A percentile compares a stretch with the other conserved stretches of the same genome.
Conservation (phyloP, 1,284 basidiomycete genomes). For the Phlebopus sp. region DNA sequence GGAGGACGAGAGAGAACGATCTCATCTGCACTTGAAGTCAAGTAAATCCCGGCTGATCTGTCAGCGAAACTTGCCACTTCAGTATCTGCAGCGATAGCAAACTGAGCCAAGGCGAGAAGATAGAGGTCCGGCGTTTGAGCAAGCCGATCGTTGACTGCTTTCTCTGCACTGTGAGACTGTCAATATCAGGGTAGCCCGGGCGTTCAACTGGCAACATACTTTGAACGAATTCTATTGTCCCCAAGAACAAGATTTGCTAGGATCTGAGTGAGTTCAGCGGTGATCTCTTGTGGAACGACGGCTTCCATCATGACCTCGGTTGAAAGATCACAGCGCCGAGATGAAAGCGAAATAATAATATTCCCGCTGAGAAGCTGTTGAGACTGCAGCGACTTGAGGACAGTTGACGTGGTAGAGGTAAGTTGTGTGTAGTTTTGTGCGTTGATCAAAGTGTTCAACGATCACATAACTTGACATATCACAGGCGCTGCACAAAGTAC, state of each 20-base stretch:
- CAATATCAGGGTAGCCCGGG: neutral
- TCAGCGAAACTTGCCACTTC: conserved; percentile 55
- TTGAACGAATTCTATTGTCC: conserved; percentile 74
- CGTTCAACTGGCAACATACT: conserved; percentile 23
- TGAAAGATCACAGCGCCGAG: too few species aligned
- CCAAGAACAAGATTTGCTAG: conserved; percentile 78
- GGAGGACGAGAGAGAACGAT: conserved; percentile 75
- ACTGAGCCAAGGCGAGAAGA: conserved; percentile 70
- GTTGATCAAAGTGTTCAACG: too few species aligned
- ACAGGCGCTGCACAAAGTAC: too few species aligned
- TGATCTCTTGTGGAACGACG: conserved; percentile 60
- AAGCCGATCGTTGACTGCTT: conserved; percentile 73
- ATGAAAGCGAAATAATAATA: too few species aligned
- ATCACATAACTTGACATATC: too few species aligned
- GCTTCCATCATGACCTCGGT: conserved; percentile 36
- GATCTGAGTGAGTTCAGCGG: conserved; percentile 72
- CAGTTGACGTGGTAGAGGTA: too few species aligned
- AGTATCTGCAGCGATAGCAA: conserved; percentile 67
- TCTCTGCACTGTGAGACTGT: conserved; percentile 57
- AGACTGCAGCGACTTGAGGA: too few species aligned
- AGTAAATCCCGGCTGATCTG: conserved; percentile 13
- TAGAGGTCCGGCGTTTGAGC: conserved; percentile 74
- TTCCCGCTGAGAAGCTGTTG: too few species aligned
- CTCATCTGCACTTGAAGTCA: conserved; percentile 57
- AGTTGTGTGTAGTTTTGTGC: too few species aligned